These are phyloP conservation scores for Xylariomycetidae sp. DNA, from an alignment of 2,329 filamentous ascomycete genomes.

Conservation along the genomic window DNA sequence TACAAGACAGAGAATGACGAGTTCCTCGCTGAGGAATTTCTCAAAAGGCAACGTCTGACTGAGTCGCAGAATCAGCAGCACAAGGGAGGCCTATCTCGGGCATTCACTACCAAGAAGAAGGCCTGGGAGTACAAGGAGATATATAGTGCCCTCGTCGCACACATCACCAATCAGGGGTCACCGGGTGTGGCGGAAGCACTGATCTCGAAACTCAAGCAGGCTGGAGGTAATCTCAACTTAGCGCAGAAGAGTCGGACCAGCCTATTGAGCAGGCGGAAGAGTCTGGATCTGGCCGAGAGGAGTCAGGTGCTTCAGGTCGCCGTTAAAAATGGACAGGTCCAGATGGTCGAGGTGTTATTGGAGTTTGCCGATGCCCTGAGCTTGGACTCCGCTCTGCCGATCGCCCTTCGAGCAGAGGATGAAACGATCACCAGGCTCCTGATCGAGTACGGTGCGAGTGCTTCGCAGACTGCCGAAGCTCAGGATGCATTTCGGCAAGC, in stretches of 20 bases:
- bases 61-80: slow-evolving; percentile 29
- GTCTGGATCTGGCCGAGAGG: slow-evolving; percentile 45
- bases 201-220: slow-evolving; percentile 42
- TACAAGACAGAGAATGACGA: slow-evolving; percentile 47
- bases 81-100: slow-evolving; percentile 37
- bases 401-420: slow-evolving; percentile 43
- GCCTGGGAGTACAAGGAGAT: slow-evolving; percentile 49
- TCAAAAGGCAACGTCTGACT: slow-evolving; percentile 39
- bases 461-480: slow-evolving; percentile 41
- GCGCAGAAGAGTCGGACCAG: slow-evolving; percentile 43
- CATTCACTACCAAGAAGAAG: slow-evolving; percentile 45
- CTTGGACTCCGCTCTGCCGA: slow-evolving; percentile 45
- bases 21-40: slow-evolving; percentile 47
- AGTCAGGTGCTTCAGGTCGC: slow-evolving; percentile 47
- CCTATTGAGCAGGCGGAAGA: slow-evolving; percentile 44
- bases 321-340: slow-evolving; percentile 43
- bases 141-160: slow-evolving; percentile 45
- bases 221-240: slow-evolving; percentile 48
- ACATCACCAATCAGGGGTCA: slow-evolving; percentile 44
- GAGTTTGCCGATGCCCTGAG: slow-evolving; percentile 48
- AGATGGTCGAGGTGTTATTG: slow-evolving; percentile 50
- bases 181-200: slow-evolving; percentile 54
- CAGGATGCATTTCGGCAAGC: slow-evolving; percentile 50
- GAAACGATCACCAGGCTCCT: slow-evolving; percentile 41
- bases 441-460: slow-evolving; percentile 46